Evolutionary conservation across 441 rosid genomes (phyloP).

Genomic region (Pelargonium fulgidum): DNA sequence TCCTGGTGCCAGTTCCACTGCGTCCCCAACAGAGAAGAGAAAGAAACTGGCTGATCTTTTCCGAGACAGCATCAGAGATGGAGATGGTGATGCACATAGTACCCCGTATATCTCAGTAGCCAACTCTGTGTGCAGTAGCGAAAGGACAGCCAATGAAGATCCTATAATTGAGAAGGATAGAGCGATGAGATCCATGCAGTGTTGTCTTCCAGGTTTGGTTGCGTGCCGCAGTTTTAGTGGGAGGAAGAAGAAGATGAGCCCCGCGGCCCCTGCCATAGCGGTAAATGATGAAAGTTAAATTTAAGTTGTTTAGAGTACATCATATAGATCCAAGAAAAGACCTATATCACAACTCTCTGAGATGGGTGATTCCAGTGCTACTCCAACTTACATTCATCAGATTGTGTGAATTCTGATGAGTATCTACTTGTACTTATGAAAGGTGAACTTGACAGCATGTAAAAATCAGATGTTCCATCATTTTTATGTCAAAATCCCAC

Average conservation of each 20-base stretch:
- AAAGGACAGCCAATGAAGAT: conserved; percentile 42
- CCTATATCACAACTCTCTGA: conserved; percentile 4
- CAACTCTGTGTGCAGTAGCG: conserved; percentile 40
- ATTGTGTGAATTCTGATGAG: background rate
- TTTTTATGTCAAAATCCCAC: background rate
- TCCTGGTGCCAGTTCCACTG: conserved; percentile 29
- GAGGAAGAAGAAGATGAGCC: conserved; percentile 53
- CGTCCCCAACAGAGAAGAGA: conserved; percentile 45
- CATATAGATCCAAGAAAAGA: conserved; percentile 11
- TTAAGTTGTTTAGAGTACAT: background rate
- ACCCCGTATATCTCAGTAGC: conserved; percentile 33
- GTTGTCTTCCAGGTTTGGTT: conserved; percentile 63
- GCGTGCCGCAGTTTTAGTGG: conserved; percentile 49
- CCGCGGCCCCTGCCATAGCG: conserved; percentile 26
- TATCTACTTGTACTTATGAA: conserved; percentile 9
- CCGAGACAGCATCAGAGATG: conserved; percentile 44
- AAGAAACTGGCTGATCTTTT: conserved; percentile 80
- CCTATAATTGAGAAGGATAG: conserved; percentile 34
- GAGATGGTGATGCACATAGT: conserved; percentile 15
- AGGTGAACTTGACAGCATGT: conserved; percentile 1
- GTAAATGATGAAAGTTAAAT: conserved; percentile 32
- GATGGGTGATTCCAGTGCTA: background rate
- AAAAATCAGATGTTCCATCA: background rate
- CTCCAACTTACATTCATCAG: conserved; percentile 3
- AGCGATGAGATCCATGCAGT: conserved; percentile 33